Evolutionary conservation across 2,329 filamentous ascomycete genomes (phyloP).

Genomic region (Rutstroemia sp.): DNA sequence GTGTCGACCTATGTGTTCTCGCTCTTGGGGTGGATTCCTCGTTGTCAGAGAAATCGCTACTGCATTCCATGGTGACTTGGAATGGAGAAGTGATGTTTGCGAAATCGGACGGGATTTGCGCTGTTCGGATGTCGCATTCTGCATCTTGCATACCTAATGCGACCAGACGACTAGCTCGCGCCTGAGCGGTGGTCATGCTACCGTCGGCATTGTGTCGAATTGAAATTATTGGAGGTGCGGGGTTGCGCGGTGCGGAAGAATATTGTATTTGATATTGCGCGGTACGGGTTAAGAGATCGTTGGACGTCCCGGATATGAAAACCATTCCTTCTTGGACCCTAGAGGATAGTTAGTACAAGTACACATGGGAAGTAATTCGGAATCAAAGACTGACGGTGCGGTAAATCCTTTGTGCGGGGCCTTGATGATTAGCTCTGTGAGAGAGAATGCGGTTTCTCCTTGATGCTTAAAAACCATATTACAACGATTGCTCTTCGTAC

Average conservation of each 20-base stretch:
- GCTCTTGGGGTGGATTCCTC: constrained; percentile 23
- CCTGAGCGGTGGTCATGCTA: constrained; percentile 37
- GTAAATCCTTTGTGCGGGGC: constrained; percentile 75
- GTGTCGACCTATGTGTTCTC: not conserved
- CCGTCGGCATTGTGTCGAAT: constrained; percentile 47
- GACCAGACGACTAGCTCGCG: constrained; percentile 39
- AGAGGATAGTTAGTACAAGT: constrained; percentile 18
- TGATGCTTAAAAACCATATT: constrained; percentile 81
- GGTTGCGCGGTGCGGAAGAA: constrained; percentile 22
- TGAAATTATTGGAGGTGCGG: constrained; percentile 38
- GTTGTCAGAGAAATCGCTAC: constrained; percentile 44
- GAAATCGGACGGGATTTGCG: constrained; percentile 52
- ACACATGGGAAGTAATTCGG: not conserved
- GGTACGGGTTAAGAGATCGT: constrained; percentile 67
- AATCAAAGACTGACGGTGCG: constrained; percentile 60
- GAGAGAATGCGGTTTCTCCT: constrained; percentile 69
- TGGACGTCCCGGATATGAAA: constrained; percentile 78
- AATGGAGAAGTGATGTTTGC: constrained; percentile 40
- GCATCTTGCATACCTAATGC: constrained; percentile 33
- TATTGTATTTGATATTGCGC: constrained; percentile 70
- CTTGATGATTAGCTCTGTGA: constrained; percentile 83
- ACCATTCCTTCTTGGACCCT: constrained; percentile 89
- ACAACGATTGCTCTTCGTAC: constrained; percentile 79
- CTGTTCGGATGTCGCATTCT: constrained; percentile 37
- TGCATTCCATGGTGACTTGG: constrained; percentile 51